Evolutionary conservation across 345 rosid genomes (phyloP), one percentile per base, ranked within the genome.

Genomic region (Rhizophora mangle): DNA sequence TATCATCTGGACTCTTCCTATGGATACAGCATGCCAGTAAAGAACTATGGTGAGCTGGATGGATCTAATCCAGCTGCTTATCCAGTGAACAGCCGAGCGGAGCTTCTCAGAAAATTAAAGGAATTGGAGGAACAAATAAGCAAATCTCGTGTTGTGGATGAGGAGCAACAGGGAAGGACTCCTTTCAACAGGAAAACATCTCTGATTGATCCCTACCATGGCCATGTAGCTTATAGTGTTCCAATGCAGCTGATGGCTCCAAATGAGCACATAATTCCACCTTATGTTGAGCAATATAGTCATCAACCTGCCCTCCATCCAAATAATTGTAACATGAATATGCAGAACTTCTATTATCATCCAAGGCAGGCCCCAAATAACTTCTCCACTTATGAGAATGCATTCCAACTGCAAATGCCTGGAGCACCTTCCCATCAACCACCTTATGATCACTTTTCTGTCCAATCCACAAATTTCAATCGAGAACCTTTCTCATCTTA

Each of bases 31-130:
- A 60, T 60, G 68, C 55, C 67, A 30, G 61, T 63, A 52, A 59
- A 52, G 64, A 49, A 69, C 15, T 64, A 32, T 52, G 62, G 54
- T 5, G 62, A 46, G 26, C 36, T 30, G 8, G 59, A 71, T 64
- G 65, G 69, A 30, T 27, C 66, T 32, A 64, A 52, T 10, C 60
- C 68, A 56, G 24, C 56, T 71, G 61, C 56, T 3, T 43, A 63
- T 43, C 43, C 43, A 10, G 76, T 68, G 34, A 68, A 52, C 43
- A 62, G 68, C 63, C 69, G 63, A 36, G 73, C 62, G 6, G 73
- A 63, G 70, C 31, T 77, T 29, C 57, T 67, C 27, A 63, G 54
- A 69, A 77, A 59, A 72, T 32, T 77, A 51, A 65, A 77, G 22
- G 70, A 68, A 64, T 30, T 77, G 36, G 63, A 72, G 31, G 69